A percentile compares a stretch with the other conserved stretches of the same genome.
These are phyloP conservation scores for Phalaenopsis aphrodite DNA, from an alignment of 106 monocot genomes.

Conservation along the genomic window DNA sequence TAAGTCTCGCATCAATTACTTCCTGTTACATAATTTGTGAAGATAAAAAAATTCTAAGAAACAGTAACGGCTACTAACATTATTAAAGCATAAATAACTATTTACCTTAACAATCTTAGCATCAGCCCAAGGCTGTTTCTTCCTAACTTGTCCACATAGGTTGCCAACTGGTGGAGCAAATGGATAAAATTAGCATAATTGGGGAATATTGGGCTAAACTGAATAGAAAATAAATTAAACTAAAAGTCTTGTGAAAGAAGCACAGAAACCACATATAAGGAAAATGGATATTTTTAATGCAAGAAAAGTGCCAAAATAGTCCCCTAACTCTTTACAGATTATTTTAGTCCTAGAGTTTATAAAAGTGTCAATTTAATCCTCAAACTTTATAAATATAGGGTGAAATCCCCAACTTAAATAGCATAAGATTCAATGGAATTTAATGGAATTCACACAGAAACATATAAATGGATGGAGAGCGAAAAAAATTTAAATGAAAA, in stretches of 20 bases:
- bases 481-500: neutral
- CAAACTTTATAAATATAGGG: no score
- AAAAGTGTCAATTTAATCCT: no score
- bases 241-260: neutral
- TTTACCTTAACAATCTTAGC: constrained; percentile 88
- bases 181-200: neutral
- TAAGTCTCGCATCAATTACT: constrained; percentile 65
- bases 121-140: constrained; percentile 84
- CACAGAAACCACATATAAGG: neutral
- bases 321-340: no score
- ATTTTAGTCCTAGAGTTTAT: no score
- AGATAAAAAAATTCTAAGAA: constrained; percentile 1
- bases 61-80: neutral
- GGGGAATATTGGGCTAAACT: neutral
- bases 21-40: constrained; percentile 36
- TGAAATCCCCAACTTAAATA: no score
- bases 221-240: neutral
- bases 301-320: no score
- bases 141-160: constrained; percentile 84
- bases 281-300: neutral
- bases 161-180: constrained; percentile 60
- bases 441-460: neutral
- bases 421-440: no score
- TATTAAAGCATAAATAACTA: neutral
- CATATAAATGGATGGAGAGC: neutral